Base-by-base conservation (phyloP, 441 rosid genomes). In the Kokia cookei region DNA sequence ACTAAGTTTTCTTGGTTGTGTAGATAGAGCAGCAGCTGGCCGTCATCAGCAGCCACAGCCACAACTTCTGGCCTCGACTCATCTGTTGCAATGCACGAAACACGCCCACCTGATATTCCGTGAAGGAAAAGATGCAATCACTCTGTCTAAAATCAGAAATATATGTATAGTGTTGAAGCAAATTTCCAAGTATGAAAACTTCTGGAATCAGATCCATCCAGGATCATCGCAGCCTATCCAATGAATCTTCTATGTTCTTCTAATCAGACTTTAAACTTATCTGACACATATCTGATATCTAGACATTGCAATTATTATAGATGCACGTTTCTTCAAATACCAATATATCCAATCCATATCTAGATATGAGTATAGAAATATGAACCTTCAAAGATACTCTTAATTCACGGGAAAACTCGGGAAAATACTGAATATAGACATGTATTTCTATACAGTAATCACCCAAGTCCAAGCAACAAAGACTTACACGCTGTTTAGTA, bases 61-160 rank as follows among this genome's bases (percentile, higher is more conserved):
- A 91, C 43, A 24, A 84, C 75, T 62, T 87, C 83, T 13, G 87
- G 72, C 22, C 59, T 83, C 57, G 90, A 86, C 75, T 85, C 88
- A 73, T 89, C 94, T 2, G 90, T 82, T 10, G 89, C 90, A 51
- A 94, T 88, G 79, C 99, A 87, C 24, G 92, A 81, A 78, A 87
- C 85, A 58, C 82, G 70, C 58, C 86, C 75, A 75, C 90, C 98
- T 94, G 83, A 77, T 66, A 29, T 40, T 26, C 69, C 75, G 17
- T 43, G 17, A 12, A 59, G 40, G 40, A 60, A 35, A 55, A 24
- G 2, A 57, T 19, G 60, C 13, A 12, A 14, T 26, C 76, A 19
- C 68, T 50, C 14, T 50, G 43, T 43, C 50, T 47, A 63, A 48
- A 58, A 63, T 65, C 22, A 35, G 62, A 13, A 27, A 74, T 19